phyloP scores from a whole-genome alignment of 257 asterid species.

The Solanum clarkiae region DNA sequence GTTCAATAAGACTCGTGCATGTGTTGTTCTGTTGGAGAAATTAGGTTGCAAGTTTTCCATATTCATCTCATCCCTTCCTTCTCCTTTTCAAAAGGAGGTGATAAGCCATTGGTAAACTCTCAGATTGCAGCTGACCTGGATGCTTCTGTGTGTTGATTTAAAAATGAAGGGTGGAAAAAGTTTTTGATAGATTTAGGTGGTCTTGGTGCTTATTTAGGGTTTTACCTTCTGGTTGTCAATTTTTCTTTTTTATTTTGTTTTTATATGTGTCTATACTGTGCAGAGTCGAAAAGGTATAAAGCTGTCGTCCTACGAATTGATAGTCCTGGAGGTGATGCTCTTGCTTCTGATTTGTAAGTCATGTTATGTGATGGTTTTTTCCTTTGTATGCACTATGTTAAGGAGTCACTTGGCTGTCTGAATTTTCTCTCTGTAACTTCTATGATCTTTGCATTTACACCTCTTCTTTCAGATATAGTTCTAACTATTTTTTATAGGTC shows the following conservation, averaged over 20 bases:
- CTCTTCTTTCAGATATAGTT: not conserved
- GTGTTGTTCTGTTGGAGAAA: not conserved
- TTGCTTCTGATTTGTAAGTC: conserved; percentile 97
- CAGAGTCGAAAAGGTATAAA: conserved; percentile 84
- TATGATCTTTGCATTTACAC: not conserved
- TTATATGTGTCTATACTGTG: not conserved
- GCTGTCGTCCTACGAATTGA: conserved; percentile 90
- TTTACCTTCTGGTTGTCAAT: not conserved
- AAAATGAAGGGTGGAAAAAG: not conserved
- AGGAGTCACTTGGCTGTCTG: not conserved
- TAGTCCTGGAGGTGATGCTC: conserved; percentile 99
- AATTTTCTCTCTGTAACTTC: not conserved
- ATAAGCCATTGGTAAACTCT: not conserved
- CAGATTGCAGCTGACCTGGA: not conserved
- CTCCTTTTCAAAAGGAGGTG: not conserved
- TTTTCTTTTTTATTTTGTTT: not conserved
- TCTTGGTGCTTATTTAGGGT: not conserved
- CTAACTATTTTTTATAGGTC: not conserved
- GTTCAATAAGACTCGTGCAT: not conserved
- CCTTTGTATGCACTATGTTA: not conserved
- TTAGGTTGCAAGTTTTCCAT: not conserved
- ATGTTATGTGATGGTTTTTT: not conserved
- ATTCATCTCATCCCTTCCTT: not conserved
- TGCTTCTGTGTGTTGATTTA: not conserved
- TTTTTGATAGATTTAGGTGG: not conserved